Evolutionary conservation across 2,329 filamentous ascomycete species (phyloP).

Genomic region (Colletotrichum sp.): DNA sequence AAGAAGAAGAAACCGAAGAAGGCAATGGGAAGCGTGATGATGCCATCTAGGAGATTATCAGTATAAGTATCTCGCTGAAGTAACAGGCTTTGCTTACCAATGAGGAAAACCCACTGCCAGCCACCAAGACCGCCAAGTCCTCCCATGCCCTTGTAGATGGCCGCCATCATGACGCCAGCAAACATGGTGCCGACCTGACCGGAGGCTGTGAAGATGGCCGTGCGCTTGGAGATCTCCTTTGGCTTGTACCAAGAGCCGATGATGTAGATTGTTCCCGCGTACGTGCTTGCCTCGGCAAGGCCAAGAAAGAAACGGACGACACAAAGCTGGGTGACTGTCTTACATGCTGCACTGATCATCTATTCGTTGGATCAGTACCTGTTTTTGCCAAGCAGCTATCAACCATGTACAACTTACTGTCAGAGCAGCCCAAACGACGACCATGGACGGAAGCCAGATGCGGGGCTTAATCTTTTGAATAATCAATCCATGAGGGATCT

Average conservation of each 20-base stretch:
- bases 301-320: conserved; percentile 44
- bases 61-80: accelerated
- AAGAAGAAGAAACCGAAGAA: conserved; percentile 54
- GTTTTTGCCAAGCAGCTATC: accelerated
- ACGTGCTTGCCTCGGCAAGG: conserved; percentile 41
- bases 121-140: conserved; percentile 49
- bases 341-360: conserved; percentile 26
- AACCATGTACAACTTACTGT: conserved; percentile 29
- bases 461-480: conserved; percentile 53
- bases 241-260: conserved; percentile 63
- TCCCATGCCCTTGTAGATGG: conserved; percentile 39
- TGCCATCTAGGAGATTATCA: conserved; percentile 38
- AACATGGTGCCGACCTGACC: conserved; percentile 66
- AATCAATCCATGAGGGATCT: conserved; percentile 48
- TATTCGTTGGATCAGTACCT: accelerated
- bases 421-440: conserved; percentile 51
- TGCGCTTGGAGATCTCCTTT: conserved; percentile 65
- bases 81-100: background rate
- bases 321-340: conserved; percentile 35
- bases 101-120: conserved; percentile 52
- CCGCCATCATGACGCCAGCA: conserved; percentile 59
- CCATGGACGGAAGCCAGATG: conserved; percentile 52
- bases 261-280: conserved; percentile 46
- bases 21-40: conserved; percentile 58
- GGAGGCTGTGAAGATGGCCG: conserved; percentile 65